These are phyloP conservation scores for Cudoniella acicularis DNA, from an alignment of 495 filamentous ascomycete species.

Conservation along the genomic window DNA sequence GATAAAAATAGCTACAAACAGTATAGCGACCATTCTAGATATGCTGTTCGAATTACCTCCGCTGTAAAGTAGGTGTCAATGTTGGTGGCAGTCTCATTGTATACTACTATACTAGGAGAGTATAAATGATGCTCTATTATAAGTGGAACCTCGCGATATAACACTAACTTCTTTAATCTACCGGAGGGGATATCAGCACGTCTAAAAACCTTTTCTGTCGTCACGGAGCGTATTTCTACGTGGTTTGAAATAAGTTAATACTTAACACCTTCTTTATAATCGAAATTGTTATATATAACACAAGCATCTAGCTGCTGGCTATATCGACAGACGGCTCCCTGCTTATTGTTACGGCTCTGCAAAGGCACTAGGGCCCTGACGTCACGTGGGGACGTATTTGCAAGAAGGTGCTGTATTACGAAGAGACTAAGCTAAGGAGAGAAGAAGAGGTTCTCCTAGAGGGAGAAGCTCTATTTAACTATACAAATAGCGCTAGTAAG, in stretches of 20 bases:
- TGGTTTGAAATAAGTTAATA: conserved; percentile 2
- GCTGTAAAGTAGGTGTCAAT: conserved; percentile 1
- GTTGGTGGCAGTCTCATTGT: background rate
- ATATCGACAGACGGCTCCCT: conserved; percentile 1
- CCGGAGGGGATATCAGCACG: background rate
- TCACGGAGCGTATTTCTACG: background rate
- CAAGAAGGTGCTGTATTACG: no score
- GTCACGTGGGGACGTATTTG: no score
- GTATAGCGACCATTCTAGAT: no score
- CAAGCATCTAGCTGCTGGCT: conserved; percentile 3
- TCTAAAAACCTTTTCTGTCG: conserved; percentile 1
- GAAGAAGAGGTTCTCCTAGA: no score
- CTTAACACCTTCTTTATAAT: conserved; percentile 1
- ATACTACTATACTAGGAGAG: background rate
- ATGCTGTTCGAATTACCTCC: background rate
- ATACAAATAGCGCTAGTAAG: no score
- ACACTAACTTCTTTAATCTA: background rate
- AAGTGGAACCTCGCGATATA: background rate
- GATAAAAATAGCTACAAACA: no score
- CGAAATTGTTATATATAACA: conserved; percentile 2
- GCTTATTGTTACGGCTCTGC: no score
- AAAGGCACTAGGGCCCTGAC: no score
- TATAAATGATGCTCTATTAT: background rate
- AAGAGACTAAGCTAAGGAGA: no score
- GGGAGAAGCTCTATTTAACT: no score